These are phyloP conservation scores for Picochlorum sp. DNA, from an alignment of 139 green algal genomes.

Conservation along the genomic window DNA sequence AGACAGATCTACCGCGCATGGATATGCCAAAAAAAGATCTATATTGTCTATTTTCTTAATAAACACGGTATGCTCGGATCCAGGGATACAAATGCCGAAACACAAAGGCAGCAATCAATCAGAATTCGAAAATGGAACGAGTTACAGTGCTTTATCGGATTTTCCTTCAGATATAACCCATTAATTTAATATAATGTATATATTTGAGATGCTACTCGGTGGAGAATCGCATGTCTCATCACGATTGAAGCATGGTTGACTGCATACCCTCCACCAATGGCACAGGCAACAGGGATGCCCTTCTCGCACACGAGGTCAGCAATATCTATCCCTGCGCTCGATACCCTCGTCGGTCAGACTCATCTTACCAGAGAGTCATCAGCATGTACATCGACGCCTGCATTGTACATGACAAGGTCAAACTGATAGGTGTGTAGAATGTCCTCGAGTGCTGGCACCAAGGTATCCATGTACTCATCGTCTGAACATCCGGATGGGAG, in stretches of 20 bases:
- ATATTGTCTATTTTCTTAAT: too few relatives aligned
- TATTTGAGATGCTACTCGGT: constrained; percentile 22
- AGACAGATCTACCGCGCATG: too few relatives aligned
- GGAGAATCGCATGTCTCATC: constrained; percentile 34
- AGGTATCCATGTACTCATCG: constrained; percentile 20
- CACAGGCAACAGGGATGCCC: constrained; percentile 30
- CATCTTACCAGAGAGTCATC: constrained; percentile 44
- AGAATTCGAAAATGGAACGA: too few relatives aligned
- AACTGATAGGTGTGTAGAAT: constrained; percentile 16
- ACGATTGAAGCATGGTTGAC: constrained; percentile 35
- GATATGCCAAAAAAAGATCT: too few relatives aligned
- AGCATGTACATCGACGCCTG: constrained; percentile 44
- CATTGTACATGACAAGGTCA: constrained; percentile 50
- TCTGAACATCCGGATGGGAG: constrained; percentile 27
- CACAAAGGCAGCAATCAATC: too few relatives aligned
- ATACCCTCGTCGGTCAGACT: constrained; percentile 37
- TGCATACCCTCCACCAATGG: constrained; percentile 49
- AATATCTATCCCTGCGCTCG: constrained; percentile 28
- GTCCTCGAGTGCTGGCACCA: constrained; percentile 6
- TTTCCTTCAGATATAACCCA: background rate
- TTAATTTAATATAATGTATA: background rate
- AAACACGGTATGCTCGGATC: too few relatives aligned
- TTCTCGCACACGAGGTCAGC: constrained; percentile 19
- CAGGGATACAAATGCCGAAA: too few relatives aligned
- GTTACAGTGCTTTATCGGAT: background rate